phyloP scores from a whole-genome alignment of 75 land plant genomes.

The Cunninghamia lanceolata region DNA sequence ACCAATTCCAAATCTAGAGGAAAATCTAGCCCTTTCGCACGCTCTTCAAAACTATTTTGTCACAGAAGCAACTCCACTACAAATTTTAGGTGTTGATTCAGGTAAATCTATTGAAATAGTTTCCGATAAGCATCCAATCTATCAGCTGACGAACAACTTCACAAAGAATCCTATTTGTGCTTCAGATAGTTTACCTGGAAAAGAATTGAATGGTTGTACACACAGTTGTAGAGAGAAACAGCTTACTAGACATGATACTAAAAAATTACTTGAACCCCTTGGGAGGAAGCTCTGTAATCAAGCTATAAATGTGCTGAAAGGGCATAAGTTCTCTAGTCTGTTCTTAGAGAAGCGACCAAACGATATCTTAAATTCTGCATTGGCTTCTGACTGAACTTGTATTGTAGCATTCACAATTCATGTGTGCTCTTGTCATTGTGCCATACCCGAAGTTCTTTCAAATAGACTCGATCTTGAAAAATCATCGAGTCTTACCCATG shows the following conservation, averaged over 20 bases:
- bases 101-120: not conserved
- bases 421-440: not conserved
- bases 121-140: not conserved
- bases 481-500: not conserved
- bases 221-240: constrained; percentile 8
- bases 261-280: constrained; percentile 11
- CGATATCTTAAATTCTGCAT: not conserved
- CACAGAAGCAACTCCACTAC: not conserved
- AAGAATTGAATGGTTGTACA: constrained; percentile 1
- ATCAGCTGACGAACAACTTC: not conserved
- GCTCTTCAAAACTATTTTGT: not conserved
- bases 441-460: not conserved
- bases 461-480: not conserved
- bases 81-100: not conserved
- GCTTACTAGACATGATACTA: not conserved
- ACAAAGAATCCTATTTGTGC: not conserved
- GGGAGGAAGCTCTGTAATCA: constrained; percentile 12
- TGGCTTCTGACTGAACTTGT: not conserved
- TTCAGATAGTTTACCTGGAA: constrained; percentile 2
- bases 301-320: constrained; percentile 7
- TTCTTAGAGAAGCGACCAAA: not conserved
- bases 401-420: not conserved
- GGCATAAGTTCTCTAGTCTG: constrained; percentile 2
- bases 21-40: constrained; percentile 3
- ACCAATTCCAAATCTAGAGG: constrained; percentile 6